phyloP scores from a whole-genome alignment of 2,329 filamentous ascomycete genomes.

The Coniella lustricola region DNA sequence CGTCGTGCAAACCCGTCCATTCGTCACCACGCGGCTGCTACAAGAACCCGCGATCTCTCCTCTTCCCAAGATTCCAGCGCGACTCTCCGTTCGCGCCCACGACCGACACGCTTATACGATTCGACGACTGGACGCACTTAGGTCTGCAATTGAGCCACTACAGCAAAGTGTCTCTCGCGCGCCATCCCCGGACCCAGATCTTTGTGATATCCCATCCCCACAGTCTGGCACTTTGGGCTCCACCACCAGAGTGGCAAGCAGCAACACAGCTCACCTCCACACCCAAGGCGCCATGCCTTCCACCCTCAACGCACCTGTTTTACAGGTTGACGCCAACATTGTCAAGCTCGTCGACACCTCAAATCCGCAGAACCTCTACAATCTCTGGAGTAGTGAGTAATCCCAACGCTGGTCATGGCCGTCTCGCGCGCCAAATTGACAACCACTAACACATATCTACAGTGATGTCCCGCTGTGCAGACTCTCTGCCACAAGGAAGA shows the following conservation, averaged over 20 bases:
- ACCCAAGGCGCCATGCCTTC: slow-evolving; percentile 62
- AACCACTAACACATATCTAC: slow-evolving; percentile 9
- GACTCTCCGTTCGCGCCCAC: no score
- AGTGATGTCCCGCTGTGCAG: slow-evolving; percentile 93
- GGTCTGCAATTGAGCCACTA: background rate
- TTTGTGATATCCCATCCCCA: slow-evolving; percentile 14
- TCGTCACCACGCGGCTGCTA: no score
- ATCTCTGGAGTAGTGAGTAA: slow-evolving; percentile 89
- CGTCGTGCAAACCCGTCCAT: no score
- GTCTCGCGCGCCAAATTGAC: slow-evolving; percentile 3
- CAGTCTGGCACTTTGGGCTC: slow-evolving; percentile 23
- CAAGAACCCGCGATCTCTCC: no score
- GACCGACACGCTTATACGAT: background rate
- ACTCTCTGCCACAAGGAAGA: slow-evolving; percentile 87
- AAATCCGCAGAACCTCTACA: slow-evolving; percentile 87
- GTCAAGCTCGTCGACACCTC: slow-evolving; percentile 93
- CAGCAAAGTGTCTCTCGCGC: background rate
- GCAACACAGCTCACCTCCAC: no score
- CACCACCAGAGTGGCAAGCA: slow-evolving; percentile 29
- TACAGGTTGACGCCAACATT: slow-evolving; percentile 84
- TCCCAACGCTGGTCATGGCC: no score
- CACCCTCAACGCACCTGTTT: slow-evolving; percentile 73
- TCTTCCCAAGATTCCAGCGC: no score
- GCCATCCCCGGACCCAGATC: no score
- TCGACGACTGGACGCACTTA: slow-evolving; percentile 9